Evolutionary conservation across 2,329 filamentous ascomycete species (phyloP), one percentile per base, ranked within the genome.

Genomic region (Albifimbria verrucaria): DNA sequence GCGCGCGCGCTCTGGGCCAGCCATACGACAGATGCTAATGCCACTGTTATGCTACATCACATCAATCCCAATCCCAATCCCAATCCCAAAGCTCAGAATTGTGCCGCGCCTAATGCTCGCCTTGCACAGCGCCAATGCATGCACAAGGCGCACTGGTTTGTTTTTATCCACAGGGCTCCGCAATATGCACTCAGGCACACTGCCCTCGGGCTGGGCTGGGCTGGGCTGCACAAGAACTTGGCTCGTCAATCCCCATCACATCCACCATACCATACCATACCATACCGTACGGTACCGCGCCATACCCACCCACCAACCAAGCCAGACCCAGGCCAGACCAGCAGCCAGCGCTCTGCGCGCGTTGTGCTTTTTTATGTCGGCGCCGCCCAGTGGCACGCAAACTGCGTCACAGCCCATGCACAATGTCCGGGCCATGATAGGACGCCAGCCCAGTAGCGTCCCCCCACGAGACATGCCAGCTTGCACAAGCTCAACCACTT

Each of bases 361-460:
- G 39, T 25, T 24, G 20, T 17, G 28, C 43, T 56, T 52, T 56
- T 48, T 52, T 52, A 55, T 53, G 49, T 49, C 52, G 46, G 49
- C 60, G 55, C 57, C 41, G 57, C 52, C 41, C 59, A 59, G 58
- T 65, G 64, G 63, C 64, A 66, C 64, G 62, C 62, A 65, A 62
- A 61, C 60, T 57, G 61, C 61, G 60, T 69, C 66, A 69, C 67
- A 68, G 65, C 62, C 58, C 61, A 60, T 70, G 67, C 68, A 70
- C 62, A 70, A 67, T 62, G 55, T 39, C 58, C 62, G 65, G 57
- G 36, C 57, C 59, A 55, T 66, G 65, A 70, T 66, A 61, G 66
- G 67, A 50, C 51, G 49, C 55, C 52, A 43, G 53, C 57, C 55
- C 59, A 53, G 51, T 51, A 49, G 55, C 32, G 32, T 39, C 32